Evolutionary conservation across 2,329 filamentous ascomycete species (phyloP).

Genomic region (Colletotrichum siamense): DNA sequence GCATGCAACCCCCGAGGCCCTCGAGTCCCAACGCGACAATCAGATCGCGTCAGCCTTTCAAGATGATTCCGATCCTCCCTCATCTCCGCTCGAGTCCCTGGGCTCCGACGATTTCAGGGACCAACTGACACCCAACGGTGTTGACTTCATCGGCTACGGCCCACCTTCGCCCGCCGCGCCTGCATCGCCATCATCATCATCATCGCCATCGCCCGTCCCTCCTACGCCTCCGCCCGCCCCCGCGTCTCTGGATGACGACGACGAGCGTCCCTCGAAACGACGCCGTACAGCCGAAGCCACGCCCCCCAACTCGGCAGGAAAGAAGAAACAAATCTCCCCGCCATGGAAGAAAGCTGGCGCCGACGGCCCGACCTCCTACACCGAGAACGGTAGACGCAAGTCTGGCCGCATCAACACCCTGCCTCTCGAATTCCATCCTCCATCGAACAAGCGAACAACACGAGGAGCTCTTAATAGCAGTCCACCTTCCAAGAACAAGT

Average conservation of each 20-base stretch:
- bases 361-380: constrained; percentile 87
- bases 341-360: constrained; percentile 90
- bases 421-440: constrained; percentile 57
- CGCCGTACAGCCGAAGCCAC: constrained; percentile 62
- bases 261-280: constrained; percentile 67
- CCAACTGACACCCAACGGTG: constrained; percentile 21
- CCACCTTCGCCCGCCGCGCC: not conserved
- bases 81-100: constrained; percentile 15
- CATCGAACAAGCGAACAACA: constrained; percentile 56
- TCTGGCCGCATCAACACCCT: constrained; percentile 68
- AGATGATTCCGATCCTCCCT: constrained; percentile 14
- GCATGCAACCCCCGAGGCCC: constrained; percentile 37
- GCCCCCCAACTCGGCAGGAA: constrained; percentile 40
- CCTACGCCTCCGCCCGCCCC: not conserved
- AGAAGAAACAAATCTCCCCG: constrained; percentile 71
- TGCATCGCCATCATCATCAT: not conserved
- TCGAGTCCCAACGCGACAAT: constrained; percentile 27
- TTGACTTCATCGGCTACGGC: constrained; percentile 16
- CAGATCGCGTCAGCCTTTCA: constrained; percentile 17
- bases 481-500: constrained; percentile 35
- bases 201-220: not conserved
- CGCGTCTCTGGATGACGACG: constrained; percentile 25
- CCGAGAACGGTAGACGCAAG: constrained; percentile 73
- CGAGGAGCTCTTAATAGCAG: constrained; percentile 45
- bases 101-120: constrained; percentile 23